Evolutionary conservation across 192 early-diverging fungal species (phyloP).

Genomic region (Mortierella hygrophila): DNA sequence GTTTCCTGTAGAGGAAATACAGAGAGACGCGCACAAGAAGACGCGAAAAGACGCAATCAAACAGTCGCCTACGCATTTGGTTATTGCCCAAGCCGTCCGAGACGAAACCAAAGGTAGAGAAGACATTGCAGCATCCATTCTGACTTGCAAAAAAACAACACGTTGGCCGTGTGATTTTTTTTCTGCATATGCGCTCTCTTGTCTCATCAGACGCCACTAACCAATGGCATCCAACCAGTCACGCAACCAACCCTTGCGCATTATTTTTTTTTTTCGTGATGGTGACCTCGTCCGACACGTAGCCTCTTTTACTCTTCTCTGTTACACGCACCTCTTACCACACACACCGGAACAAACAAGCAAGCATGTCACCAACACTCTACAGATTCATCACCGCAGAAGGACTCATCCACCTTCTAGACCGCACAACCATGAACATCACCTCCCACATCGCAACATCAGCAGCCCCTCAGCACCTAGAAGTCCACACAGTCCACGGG

Average conservation of each 20-base stretch:
- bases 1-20: too few species aligned
- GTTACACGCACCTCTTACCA: not conserved
- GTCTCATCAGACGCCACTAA: not conserved
- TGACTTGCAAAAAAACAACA: too few species aligned
- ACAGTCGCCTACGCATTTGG: too few species aligned
- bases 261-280: not conserved
- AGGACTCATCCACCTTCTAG: constrained; percentile 34
- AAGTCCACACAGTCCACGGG: constrained; percentile 15
- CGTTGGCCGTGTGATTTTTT: not conserved
- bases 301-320: not conserved
- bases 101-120: too few species aligned
- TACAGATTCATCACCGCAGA: constrained; percentile 38
- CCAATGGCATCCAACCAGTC: not conserved
- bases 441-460: not conserved
- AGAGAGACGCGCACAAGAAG: too few species aligned
- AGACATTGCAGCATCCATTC: too few species aligned
- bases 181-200: not conserved
- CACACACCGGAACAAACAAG: not conserved
- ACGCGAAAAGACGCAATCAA: too few species aligned
- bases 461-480: not conserved
- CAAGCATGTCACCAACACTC: constrained; percentile 25
- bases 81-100: too few species aligned
- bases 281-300: not conserved
- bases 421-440: not conserved
- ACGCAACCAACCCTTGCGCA: not conserved